A percentile compares a stretch with the other conserved stretches of the same genome.
These are phyloP conservation scores for Schoenoplectus tabernaemontani DNA, from an alignment of 202 grass and related monocot genomes.

Conservation along the genomic window DNA sequence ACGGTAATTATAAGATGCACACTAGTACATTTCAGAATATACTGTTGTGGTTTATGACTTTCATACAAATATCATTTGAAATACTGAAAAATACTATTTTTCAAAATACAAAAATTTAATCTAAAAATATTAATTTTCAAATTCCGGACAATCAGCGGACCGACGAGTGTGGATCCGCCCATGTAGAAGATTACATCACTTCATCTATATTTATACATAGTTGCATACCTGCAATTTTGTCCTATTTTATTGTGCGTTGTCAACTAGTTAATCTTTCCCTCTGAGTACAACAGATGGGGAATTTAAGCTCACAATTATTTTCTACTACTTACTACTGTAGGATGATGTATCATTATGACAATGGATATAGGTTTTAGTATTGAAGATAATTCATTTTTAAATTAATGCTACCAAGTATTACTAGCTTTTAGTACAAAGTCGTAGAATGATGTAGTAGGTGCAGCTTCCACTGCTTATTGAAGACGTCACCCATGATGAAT, in stretches of 20 bases:
- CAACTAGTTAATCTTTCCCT: neutral
- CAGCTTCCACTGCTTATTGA: neutral
- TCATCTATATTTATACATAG: too few relatives aligned
- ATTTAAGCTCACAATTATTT: neutral
- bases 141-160: too few relatives aligned
- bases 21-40: too few relatives aligned
- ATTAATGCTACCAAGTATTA: neutral
- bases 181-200: too few relatives aligned
- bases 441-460: neutral
- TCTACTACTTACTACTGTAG: slow-evolving; percentile 5
- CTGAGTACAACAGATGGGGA: neutral
- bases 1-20: too few relatives aligned
- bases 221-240: neutral
- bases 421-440: neutral
- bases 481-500: neutral
- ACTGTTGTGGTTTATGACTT: too few relatives aligned
- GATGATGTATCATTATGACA: slow-evolving; percentile 8
- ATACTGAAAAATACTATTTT: too few relatives aligned
- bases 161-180: too few relatives aligned
- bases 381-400: neutral
- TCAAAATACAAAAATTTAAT: too few relatives aligned
- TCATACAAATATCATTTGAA: too few relatives aligned
- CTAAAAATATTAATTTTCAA: too few relatives aligned
- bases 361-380: neutral
- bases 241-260: neutral